Percentiles rank a stretch among this genome's conserved stretches.
Evolutionary conservation across 225 moss, liverwort and hornwort species (phyloP).

Genomic region (Polytrichum commune): DNA sequence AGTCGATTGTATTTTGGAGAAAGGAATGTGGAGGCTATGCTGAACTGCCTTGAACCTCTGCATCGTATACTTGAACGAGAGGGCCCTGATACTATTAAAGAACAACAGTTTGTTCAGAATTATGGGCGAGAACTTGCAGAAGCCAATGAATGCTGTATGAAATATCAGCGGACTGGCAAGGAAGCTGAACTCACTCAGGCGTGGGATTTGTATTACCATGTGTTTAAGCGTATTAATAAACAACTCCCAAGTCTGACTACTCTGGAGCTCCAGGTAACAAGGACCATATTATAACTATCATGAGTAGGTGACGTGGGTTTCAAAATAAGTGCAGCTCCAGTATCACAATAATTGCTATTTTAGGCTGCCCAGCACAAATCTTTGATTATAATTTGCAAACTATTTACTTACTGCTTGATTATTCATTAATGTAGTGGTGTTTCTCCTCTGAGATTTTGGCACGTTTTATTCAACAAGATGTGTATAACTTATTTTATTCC

Average conservation of each 20-base stretch:
- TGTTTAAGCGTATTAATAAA: conserved; percentile 99
- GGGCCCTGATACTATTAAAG: conserved; percentile 82
- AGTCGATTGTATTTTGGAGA: conserved; percentile 97
- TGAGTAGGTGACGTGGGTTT: too few relatives aligned
- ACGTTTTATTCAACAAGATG: too few relatives aligned
- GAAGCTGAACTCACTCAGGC: conserved; percentile 98
- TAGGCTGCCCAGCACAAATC: too few relatives aligned
- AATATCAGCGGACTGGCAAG: conserved; percentile 81
- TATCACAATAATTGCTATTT: too few relatives aligned
- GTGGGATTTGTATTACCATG: conserved; percentile 99
- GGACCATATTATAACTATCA: too few relatives aligned
- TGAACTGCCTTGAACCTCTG: conserved; percentile 75
- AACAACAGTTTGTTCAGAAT: conserved; percentile 81
- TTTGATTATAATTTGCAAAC: too few relatives aligned
- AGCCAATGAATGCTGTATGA: conserved; percentile 97
- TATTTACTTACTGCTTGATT: too few relatives aligned
- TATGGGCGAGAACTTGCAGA: conserved; percentile 94
- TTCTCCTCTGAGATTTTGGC: too few relatives aligned
- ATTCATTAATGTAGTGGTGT: too few relatives aligned
- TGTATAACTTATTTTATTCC: too few relatives aligned
- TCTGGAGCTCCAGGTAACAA: conserved; percentile 77
- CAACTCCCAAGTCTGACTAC: conserved; percentile 96
- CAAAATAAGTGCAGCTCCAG: too few relatives aligned
- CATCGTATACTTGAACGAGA: conserved; percentile 76
- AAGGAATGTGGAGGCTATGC: conserved; percentile 88